Evolutionary conservation across 2,329 filamentous ascomycete species (phyloP).

Genomic region (Claviceps arundinis): DNA sequence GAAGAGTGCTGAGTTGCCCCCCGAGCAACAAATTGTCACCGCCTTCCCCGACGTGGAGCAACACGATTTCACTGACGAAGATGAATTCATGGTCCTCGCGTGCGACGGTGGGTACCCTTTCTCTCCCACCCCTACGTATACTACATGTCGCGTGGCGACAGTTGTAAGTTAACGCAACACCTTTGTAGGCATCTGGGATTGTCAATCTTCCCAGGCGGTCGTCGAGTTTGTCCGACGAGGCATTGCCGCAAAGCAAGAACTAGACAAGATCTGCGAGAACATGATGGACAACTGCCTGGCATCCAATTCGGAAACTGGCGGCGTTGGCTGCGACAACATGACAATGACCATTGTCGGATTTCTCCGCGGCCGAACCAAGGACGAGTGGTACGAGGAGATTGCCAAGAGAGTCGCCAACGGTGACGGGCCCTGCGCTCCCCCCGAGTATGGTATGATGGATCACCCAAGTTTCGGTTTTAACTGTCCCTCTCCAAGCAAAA

Average conservation of each 20-base stretch:
- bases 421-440: slow-evolving; percentile 94
- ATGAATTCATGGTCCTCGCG: slow-evolving; percentile 88
- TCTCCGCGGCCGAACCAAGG: slow-evolving; percentile 81
- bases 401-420: slow-evolving; percentile 87
- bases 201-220: slow-evolving; percentile 94
- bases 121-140: not conserved
- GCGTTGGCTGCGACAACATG: slow-evolving; percentile 99
- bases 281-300: slow-evolving; percentile 99
- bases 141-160: not conserved
- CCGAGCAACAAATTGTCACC: slow-evolving; percentile 98
- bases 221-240: slow-evolving; percentile 93
- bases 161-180: not conserved
- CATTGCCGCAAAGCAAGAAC: slow-evolving; percentile 89
- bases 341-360: slow-evolving; percentile 89
- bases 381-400: slow-evolving; percentile 97
- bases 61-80: slow-evolving; percentile 82
- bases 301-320: slow-evolving; percentile 93
- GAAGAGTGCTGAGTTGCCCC: slow-evolving; percentile 90
- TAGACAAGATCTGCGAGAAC: slow-evolving; percentile 94
- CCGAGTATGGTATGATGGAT: slow-evolving; percentile 86
- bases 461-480: slow-evolving; percentile 17
- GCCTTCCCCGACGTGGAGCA: slow-evolving; percentile 89
- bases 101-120: slow-evolving; percentile 60
- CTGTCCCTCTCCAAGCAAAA: slow-evolving; percentile 1
- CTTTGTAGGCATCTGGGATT: slow-evolving; percentile 88